Base-by-base conservation (phyloP, 306 rosid genomes). In the Clitoria ternatea region DNA sequence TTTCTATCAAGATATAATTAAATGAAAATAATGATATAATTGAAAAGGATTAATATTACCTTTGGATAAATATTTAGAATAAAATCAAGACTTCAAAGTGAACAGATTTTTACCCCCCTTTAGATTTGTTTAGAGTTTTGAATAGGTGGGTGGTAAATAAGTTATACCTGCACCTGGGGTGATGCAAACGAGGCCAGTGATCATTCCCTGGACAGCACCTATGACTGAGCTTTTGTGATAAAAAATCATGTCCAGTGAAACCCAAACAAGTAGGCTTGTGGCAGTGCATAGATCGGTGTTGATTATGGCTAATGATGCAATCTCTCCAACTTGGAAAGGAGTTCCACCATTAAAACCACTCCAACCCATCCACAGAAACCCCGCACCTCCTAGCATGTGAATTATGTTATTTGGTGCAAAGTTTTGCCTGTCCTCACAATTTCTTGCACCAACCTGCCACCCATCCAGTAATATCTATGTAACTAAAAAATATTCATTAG, bases 361-460 rank as follows among this genome's bases (percentile, higher is more conserved):
- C 97, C 97, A 90, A 4, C 92, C 92, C 57, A 90, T 49, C 97
- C 95, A 90, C 36, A 90, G 52, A 60, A 90, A 88, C 65, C 97
- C 94, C 33, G 92, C 92, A 9, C 97, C 94, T 44, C 83, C 90
- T 44, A 90, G 79, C 87, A 88, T 70, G 80, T 84, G 91, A 56
- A 82, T 82, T 66, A 90, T 88, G 83, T 90, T 88, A 79, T 90
- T 90, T 24, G 92, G 97, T 14, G 90, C 88, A 32, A 90, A 88
- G 66, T 79, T 76, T 61, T 86, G 77, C 61, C 92, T 84, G 84
- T 88, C 97, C 2, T 72, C 44, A 24, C 88, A 54, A 71, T 24
- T 84, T 75, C 94, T 88, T 40, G 97, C 92, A 59, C 94, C 94
- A 3, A 90, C 97, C 94, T 90, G 53, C 30, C 63, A 65, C 74